These are phyloP conservation scores for Alternaria sp. DNA, from an alignment of 2,329 filamentous ascomycete species.

Conservation along the genomic window DNA sequence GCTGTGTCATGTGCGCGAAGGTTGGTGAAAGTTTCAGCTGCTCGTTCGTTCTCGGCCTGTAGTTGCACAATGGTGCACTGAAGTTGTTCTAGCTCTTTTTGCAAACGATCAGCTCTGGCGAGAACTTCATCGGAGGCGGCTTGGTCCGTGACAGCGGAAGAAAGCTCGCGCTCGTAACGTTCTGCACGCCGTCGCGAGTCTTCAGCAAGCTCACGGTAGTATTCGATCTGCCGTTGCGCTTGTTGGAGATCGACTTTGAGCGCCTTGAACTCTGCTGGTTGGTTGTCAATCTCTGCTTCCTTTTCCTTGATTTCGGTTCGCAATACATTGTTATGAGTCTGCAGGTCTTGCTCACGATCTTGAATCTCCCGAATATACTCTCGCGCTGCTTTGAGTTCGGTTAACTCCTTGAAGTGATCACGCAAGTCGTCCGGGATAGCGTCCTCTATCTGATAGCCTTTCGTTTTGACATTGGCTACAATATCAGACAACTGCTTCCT, in stretches of 20 bases:
- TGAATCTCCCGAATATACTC: conserved; percentile 25
- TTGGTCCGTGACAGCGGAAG: conserved; percentile 4
- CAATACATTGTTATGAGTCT: conserved; percentile 10
- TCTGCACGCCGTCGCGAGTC: conserved; percentile 13
- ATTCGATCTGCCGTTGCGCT: conserved; percentile 12
- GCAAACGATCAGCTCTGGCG: conserved; percentile 16
- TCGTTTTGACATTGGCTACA: conserved; percentile 14
- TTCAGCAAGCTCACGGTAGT: conserved; percentile 16
- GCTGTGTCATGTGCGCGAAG: conserved; percentile 7
- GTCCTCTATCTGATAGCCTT: conserved; percentile 23
- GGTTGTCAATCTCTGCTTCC: conserved; percentile 19
- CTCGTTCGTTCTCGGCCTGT: conserved; percentile 14
- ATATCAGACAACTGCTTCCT: conserved; percentile 20
- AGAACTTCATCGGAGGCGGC: neutral
- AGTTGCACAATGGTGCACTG: conserved; percentile 14
- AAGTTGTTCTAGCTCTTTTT: conserved; percentile 11
- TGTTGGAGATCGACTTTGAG: conserved; percentile 27
- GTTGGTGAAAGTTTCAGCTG: conserved; percentile 6
- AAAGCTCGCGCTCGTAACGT: conserved; percentile 20
- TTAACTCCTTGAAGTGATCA: conserved; percentile 13
- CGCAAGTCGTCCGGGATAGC: conserved; percentile 20
- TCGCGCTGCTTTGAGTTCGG: conserved; percentile 21
- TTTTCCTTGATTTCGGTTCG: conserved; percentile 16
- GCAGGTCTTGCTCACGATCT: conserved; percentile 13
- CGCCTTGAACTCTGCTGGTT: conserved; percentile 20